A percentile compares a stretch with the other conserved stretches of the same genome.
Evolutionary conservation across 495 filamentous ascomycete genomes (phyloP).

Genomic region (Chaetomium cochliodes): DNA sequence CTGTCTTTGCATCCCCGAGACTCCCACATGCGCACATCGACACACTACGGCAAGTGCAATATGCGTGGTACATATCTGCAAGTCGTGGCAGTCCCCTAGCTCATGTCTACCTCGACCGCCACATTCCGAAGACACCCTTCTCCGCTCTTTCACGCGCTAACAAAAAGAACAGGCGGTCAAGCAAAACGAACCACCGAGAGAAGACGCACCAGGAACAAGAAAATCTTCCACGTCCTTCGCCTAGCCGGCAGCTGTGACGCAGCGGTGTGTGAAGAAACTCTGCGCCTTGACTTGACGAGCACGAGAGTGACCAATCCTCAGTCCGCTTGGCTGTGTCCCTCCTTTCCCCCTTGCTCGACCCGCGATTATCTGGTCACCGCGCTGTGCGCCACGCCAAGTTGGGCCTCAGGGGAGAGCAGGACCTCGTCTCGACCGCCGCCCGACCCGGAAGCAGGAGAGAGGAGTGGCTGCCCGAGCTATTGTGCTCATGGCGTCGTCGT

Average conservation of each 20-base stretch:
- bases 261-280: conserved; percentile 12
- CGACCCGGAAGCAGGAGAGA: not conserved
- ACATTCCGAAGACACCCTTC: conserved; percentile 1
- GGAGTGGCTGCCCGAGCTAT: not conserved
- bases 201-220: not conserved
- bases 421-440: conserved; percentile 10
- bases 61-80: conserved; percentile 2
- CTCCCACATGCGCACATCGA: conserved; percentile 8
- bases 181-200: not conserved
- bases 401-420: conserved; percentile 10
- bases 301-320: conserved; percentile 11
- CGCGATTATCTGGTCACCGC: conserved; percentile 1
- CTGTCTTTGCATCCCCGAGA: conserved; percentile 9
- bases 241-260: not conserved
- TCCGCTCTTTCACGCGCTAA: conserved; percentile 9
- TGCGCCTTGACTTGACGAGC: conserved; percentile 15
- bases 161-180: conserved; percentile 18
- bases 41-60: not conserved
- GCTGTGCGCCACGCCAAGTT: conserved; percentile 9
- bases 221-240: not conserved
- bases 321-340: not conserved
- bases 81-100: conserved; percentile 9
- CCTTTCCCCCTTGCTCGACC: not conserved
- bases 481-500: conserved; percentile 6
- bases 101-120: conserved; percentile 6